Evolutionary conservation across 176 grass and related monocot species (phyloP).

Genomic region (Musa acuminata): DNA sequence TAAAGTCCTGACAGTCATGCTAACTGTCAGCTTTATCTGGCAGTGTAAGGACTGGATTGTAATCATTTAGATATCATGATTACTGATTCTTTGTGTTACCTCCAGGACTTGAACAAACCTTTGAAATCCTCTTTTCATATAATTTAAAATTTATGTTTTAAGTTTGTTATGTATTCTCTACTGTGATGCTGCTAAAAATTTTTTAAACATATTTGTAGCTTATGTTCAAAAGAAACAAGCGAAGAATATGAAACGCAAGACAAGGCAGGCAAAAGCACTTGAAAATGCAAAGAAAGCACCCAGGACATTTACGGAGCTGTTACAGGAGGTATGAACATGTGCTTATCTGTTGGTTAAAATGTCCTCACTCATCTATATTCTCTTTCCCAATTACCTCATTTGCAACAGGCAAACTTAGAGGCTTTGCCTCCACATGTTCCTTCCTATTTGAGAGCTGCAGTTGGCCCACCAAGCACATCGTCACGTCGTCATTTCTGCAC

Average conservation of each 20-base stretch:
- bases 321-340: constrained; percentile 48
- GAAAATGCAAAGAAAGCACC: constrained; percentile 54
- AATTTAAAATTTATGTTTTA: too few species aligned
- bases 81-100: too few species aligned
- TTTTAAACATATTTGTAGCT: constrained; percentile 23
- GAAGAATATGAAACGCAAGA: constrained; percentile 89
- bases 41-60: too few species aligned
- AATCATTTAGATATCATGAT: too few species aligned
- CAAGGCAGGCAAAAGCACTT: constrained; percentile 79
- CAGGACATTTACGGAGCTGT: constrained; percentile 75
- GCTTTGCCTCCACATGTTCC: constrained; percentile 66
- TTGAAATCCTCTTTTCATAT: too few species aligned
- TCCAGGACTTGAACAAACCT: too few species aligned
- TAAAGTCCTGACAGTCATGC: too few species aligned
- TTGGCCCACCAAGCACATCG: constrained; percentile 51
- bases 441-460: constrained; percentile 65
- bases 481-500: constrained; percentile 70
- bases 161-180: neutral
- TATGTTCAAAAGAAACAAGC: constrained; percentile 82
- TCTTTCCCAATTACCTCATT: neutral
- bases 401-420: constrained; percentile 68
- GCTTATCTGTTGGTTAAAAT: neutral
- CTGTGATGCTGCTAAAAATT: neutral
- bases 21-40: too few species aligned
- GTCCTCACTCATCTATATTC: neutral